These are phyloP conservation scores for Neofusicoccum kwambonambiense DNA, from an alignment of 2,329 filamentous ascomycete genomes.

Conservation along the genomic window DNA sequence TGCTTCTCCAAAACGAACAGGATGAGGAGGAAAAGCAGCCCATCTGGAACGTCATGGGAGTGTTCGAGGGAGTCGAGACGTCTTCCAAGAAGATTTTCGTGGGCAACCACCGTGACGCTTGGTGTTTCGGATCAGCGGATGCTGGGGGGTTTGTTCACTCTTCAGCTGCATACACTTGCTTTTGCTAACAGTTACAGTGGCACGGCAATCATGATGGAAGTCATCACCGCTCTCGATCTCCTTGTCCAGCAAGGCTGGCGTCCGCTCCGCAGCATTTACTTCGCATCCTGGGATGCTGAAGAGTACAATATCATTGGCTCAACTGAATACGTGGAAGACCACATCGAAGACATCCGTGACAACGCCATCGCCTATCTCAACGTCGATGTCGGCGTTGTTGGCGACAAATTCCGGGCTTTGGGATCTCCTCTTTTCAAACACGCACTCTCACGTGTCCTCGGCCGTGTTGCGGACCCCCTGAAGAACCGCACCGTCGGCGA, in stretches of 20 bases:
- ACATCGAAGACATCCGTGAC: constrained; percentile 68
- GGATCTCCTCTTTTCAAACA: constrained; percentile 79
- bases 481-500: constrained; percentile 70
- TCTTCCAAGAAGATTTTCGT: constrained; percentile 80
- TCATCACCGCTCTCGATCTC: constrained; percentile 80
- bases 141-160: constrained; percentile 54
- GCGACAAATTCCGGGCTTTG: constrained; percentile 70
- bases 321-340: constrained; percentile 90
- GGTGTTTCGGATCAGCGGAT: constrained; percentile 83
- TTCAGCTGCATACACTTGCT: neutral
- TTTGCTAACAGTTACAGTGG: constrained; percentile 53
- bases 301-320: constrained; percentile 94
- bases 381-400: constrained; percentile 78
- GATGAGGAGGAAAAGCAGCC: constrained; percentile 78
- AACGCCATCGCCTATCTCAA: constrained; percentile 88
- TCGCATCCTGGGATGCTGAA: constrained; percentile 92
- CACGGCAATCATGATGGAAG: constrained; percentile 86
- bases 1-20: constrained; percentile 82
- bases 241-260: constrained; percentile 78
- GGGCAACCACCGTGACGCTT: constrained; percentile 90
- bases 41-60: constrained; percentile 89
- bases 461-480: constrained; percentile 70
- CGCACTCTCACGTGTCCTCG: constrained; percentile 69
- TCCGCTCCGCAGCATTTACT: constrained; percentile 90
- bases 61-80: constrained; percentile 81